phyloP scores from a whole-genome alignment of 148 eudicot species.

The Dianthus caryophyllus region DNA sequence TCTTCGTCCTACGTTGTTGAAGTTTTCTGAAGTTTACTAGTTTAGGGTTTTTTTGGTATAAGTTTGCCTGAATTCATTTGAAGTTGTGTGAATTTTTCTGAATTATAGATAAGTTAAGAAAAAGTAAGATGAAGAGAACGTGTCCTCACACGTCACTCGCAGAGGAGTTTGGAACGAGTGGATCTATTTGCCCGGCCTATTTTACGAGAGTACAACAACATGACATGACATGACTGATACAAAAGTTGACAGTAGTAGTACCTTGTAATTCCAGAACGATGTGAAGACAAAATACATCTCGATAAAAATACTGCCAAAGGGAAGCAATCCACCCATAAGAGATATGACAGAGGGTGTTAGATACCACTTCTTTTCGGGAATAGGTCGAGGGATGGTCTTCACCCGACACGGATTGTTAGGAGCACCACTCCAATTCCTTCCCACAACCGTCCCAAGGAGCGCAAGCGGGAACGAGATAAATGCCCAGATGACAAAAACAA shows the following conservation, averaged over 20 bases:
- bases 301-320: constrained; percentile 83
- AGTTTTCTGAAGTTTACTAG: no score
- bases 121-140: no score
- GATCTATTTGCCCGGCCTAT: no score
- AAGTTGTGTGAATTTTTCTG: no score
- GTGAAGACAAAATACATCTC: constrained; percentile 78
- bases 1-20: no score
- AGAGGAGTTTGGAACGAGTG: no score
- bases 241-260: background rate
- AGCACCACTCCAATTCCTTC: constrained; percentile 74
- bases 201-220: no score
- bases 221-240: no score
- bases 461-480: constrained; percentile 83
- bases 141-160: no score
- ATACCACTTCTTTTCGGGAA: constrained; percentile 88
- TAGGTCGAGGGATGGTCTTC: constrained; percentile 83
- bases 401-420: constrained; percentile 80
- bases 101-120: background rate
- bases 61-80: no score
- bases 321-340: constrained; percentile 78
- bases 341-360: constrained; percentile 74
- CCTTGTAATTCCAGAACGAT: constrained; percentile 93
- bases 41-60: no score
- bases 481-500: constrained; percentile 79
- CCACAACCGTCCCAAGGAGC: constrained; percentile 78